These are phyloP conservation scores for Cercospora sesami DNA, from an alignment of 2,329 filamentous ascomycete species.

Conservation along the genomic window DNA sequence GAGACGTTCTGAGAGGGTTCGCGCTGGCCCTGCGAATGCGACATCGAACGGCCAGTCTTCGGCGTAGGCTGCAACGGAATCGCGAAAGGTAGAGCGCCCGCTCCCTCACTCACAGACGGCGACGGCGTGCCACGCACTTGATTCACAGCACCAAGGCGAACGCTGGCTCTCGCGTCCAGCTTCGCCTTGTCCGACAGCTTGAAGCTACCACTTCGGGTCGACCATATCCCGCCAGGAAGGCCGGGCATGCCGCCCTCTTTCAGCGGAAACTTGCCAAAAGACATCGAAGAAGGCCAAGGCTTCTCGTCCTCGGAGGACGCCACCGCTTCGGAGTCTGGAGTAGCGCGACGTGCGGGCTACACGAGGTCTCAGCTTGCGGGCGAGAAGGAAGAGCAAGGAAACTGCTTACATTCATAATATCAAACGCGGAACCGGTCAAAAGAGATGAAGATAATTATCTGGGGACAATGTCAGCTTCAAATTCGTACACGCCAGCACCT, in stretches of 20 bases:
- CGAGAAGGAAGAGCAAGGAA: constrained; percentile 1
- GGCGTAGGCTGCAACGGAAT: constrained; percentile 87
- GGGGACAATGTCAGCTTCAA: neutral
- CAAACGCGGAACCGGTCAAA: neutral
- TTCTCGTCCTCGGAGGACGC: constrained; percentile 92
- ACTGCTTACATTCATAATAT: constrained; percentile 7
- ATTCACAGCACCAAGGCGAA: constrained; percentile 39
- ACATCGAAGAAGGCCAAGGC: constrained; percentile 55
- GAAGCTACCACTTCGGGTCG: constrained; percentile 36
- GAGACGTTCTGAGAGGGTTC: constrained; percentile 25
- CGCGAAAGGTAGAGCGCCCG: constrained; percentile 72
- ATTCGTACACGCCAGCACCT: neutral
- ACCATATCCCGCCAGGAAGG: constrained; percentile 45
- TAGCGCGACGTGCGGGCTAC: constrained; percentile 67
- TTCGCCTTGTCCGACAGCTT: constrained; percentile 35
- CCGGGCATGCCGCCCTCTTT: constrained; percentile 41
- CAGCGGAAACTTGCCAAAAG: constrained; percentile 44
- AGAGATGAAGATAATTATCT: constrained; percentile 23
- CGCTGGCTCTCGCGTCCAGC: constrained; percentile 31
- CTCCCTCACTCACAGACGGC: constrained; percentile 40
- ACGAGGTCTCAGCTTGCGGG: constrained; percentile 15
- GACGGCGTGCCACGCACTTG: constrained; percentile 40
- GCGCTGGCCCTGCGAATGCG: constrained; percentile 68
- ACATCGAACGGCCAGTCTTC: constrained; percentile 92
- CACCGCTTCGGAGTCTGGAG: constrained; percentile 89